A percentile compares a stretch with the other conserved stretches of the same genome.
These are phyloP conservation scores for Eucalyptus lansdowneana DNA, from an alignment of 345 rosid species.

Conservation along the genomic window DNA sequence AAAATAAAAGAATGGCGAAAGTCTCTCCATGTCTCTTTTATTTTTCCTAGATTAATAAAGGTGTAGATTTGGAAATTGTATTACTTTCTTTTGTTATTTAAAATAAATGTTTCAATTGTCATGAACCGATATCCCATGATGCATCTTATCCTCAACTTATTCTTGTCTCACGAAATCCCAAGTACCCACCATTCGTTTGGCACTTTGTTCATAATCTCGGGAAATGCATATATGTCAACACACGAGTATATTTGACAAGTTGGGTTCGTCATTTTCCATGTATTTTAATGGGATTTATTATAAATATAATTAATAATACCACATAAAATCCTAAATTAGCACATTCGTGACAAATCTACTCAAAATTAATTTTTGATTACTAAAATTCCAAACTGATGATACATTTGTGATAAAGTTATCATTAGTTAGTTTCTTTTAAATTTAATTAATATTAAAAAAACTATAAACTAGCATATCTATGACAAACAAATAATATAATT, in stretches of 20 bases:
- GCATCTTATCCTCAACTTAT: no score
- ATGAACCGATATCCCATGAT: fast-evolving
- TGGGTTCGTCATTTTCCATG: background rate
- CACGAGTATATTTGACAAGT: background rate
- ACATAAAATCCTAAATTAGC: fast-evolving
- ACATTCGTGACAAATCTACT: fast-evolving
- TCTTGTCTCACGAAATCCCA: no score
- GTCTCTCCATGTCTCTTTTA: background rate
- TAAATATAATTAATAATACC: no score
- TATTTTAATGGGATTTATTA: no score
- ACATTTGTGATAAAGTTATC: no score
- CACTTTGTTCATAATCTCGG: no score
- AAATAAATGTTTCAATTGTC: no score
- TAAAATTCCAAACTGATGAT: fast-evolving
- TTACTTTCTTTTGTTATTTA: no score
- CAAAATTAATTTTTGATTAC: no score
- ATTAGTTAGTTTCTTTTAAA: fast-evolving
- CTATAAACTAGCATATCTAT: fast-evolving
- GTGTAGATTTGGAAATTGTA: background rate
- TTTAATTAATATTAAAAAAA: no score
- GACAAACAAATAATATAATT: no score
- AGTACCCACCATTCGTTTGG: no score
- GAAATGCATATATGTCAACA: background rate
- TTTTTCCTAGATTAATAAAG: fast-evolving
- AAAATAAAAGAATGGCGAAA: background rate